Percentiles rank a stretch among this genome's conserved stretches.
phyloP scores from a whole-genome alignment of 441 rosid genomes.

The Gossypium aridum region DNA sequence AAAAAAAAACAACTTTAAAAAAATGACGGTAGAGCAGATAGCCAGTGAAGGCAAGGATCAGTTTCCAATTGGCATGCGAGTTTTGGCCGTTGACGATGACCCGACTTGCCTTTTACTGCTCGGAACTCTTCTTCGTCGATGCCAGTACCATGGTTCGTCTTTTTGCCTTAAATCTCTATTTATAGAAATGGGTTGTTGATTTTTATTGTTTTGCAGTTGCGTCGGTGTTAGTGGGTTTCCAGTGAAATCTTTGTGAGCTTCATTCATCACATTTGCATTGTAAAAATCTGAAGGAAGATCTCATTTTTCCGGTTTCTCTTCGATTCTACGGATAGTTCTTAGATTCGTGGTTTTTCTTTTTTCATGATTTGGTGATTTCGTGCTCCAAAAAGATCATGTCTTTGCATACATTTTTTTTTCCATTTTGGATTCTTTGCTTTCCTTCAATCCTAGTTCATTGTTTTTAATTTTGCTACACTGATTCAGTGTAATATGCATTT shows the following conservation, averaged over 20 bases:
- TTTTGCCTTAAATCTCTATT: conserved; percentile 3
- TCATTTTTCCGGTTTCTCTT: background rate
- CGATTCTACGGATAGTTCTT: conserved; percentile 16
- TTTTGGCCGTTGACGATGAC: conserved; percentile 94
- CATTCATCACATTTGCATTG: conserved; percentile 1
- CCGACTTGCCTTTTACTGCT: conserved; percentile 71
- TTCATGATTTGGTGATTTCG: conserved; percentile 15
- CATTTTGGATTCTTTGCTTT: background rate
- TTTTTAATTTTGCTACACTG: conserved; percentile 2
- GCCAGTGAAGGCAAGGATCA: conserved; percentile 35
- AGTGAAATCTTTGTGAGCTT: conserved; percentile 1
- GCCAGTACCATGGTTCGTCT: conserved; percentile 69
- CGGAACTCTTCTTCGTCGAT: conserved; percentile 64
- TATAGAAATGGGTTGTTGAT: conserved; percentile 5
- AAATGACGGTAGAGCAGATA: conserved; percentile 59
- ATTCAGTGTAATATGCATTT: conserved; percentile 6
- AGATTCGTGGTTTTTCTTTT: background rate
- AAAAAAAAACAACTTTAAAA: background rate
- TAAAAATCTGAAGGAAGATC: background rate
- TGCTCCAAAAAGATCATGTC: background rate
- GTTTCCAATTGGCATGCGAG: conserved; percentile 89
- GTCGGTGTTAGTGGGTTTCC: background rate
- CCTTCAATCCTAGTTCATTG: background rate
- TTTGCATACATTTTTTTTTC: background rate
- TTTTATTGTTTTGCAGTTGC: background rate